Conservation (phyloP, 2,329 filamentous ascomycete species). For the Fusarium chuoi region DNA sequence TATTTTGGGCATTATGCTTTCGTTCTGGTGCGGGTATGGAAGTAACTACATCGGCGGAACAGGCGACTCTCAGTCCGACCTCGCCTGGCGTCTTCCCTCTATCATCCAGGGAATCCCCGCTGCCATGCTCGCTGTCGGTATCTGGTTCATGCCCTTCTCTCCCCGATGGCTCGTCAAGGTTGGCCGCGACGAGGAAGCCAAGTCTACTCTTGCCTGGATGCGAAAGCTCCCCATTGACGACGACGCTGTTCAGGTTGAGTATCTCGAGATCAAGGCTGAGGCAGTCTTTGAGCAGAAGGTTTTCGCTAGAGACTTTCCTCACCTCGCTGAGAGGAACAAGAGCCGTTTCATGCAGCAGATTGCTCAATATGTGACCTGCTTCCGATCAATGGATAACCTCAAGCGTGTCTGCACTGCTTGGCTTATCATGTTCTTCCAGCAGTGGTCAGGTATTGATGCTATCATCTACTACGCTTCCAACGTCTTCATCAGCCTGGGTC, state of each 20-base stretch:
- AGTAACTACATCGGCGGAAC: conserved; percentile 60
- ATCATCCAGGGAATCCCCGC: conserved; percentile 57
- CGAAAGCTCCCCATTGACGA: conserved; percentile 59
- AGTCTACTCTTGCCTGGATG: conserved; percentile 22
- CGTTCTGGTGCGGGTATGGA: conserved; percentile 59
- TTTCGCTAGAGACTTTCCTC: conserved; percentile 67
- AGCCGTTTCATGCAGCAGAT: conserved; percentile 57
- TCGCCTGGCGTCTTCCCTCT: conserved; percentile 57
- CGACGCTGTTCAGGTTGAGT: conserved; percentile 77
- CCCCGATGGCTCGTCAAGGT: conserved; percentile 81
- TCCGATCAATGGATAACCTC: conserved; percentile 59
- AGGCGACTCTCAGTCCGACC: conserved; percentile 54
- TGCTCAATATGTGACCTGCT: conserved; percentile 57
- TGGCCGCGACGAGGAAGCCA: conserved; percentile 73
- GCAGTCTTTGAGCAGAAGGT: conserved; percentile 79
- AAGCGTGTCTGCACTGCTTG: conserved; percentile 73
- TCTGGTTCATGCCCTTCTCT: conserved; percentile 83
- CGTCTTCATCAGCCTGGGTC: conserved; percentile 72
- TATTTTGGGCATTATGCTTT: conserved; percentile 57
- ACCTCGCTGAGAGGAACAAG: conserved; percentile 52
- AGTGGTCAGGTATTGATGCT: conserved; percentile 48
- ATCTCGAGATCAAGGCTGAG: conserved; percentile 85
- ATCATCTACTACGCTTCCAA: conserved; percentile 62
- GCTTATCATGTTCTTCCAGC: conserved; percentile 69
- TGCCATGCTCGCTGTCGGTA: conserved; percentile 70